Evolutionary conservation across 1,284 basidiomycete genomes (phyloP), one percentile per base, ranked within the genome.

Genomic region (Abortiporus biennis): DNA sequence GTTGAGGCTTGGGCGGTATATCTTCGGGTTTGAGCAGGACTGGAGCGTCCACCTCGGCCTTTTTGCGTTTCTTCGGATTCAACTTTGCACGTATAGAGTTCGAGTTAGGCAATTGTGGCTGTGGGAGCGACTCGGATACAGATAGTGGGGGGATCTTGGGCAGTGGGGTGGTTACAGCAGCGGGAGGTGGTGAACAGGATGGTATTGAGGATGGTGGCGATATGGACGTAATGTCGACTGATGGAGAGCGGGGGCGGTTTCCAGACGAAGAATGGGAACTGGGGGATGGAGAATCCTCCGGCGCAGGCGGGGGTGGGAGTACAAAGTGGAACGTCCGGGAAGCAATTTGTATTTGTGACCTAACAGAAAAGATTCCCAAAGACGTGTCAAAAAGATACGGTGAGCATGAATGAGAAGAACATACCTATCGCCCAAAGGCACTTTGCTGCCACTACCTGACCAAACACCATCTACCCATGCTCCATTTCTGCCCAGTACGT

Each of bases 381-480:
- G n/a, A n/a, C n/a, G n/a, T n/a, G n/a, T 21, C 15, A 23, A 43
- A 21, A 36, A 20, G 3, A 23, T 22, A 33, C 5, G 19, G 37
- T 17, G n/a, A n/a, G n/a, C n/a, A n/a, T n/a, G n/a, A n/a, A n/a
- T n/a, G n/a, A 43, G 23, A 16, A 20, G 12, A 31, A 68, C 78
- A 44, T 47, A 92, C 92, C 89, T 77, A 62, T 91, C 86, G 36
- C 80, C 72, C 25, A 97, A 69, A 23, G 86, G 77, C 19, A 93
- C 88, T 46, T 85, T 78, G 46, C 87, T 85, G 13, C 92, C 91
- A 58, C 87, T 86, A 15, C 86, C 86, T 45, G 85, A 87, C 87
- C 93, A 99, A 11, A 92, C 80, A 36, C 94, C 93, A 54, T 99
- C 95, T 1, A 99, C 92, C 83, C 94, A 98, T 6, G 93, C 93